Evolutionary conservation across 768 basidiomycete species (phyloP).

Genomic region (Russula brevipes): DNA sequence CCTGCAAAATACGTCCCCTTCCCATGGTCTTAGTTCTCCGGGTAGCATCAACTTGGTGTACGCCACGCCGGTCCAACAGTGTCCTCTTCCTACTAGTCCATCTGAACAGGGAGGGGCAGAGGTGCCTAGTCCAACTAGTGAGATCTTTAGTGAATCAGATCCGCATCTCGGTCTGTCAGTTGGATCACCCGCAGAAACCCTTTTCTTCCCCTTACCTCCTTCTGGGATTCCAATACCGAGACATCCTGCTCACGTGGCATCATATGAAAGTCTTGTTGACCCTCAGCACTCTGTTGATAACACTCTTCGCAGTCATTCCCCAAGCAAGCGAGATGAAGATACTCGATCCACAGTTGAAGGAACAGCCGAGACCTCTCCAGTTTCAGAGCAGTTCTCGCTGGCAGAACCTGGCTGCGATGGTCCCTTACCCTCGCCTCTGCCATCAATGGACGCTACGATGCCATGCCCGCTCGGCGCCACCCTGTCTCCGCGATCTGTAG

Average conservation of each 20-base stretch:
- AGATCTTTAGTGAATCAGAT: background rate
- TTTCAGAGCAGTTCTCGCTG: background rate
- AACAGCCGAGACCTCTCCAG: background rate
- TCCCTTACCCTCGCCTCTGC: background rate
- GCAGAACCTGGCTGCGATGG: background rate
- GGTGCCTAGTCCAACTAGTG: background rate
- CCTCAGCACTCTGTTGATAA: background rate
- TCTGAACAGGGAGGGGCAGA: background rate
- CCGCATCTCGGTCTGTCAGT: background rate
- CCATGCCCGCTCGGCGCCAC: background rate
- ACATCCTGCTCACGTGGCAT: too few relatives aligned
- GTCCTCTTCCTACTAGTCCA: background rate
- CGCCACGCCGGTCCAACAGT: background rate
- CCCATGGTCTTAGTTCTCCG: background rate
- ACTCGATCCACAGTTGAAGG: background rate
- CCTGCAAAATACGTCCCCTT: background rate
- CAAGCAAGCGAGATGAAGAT: background rate
- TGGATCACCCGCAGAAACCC: conserved; percentile 1
- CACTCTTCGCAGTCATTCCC: background rate
- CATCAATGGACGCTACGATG: background rate
- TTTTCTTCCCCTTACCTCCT: background rate
- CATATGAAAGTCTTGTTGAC: background rate
- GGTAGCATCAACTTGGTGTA: background rate
- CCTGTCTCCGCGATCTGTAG: background rate
- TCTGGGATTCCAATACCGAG: background rate